Conservation (phyloP, 805 yeast genomes). For the Spencermartinsiella europaea region DNA sequence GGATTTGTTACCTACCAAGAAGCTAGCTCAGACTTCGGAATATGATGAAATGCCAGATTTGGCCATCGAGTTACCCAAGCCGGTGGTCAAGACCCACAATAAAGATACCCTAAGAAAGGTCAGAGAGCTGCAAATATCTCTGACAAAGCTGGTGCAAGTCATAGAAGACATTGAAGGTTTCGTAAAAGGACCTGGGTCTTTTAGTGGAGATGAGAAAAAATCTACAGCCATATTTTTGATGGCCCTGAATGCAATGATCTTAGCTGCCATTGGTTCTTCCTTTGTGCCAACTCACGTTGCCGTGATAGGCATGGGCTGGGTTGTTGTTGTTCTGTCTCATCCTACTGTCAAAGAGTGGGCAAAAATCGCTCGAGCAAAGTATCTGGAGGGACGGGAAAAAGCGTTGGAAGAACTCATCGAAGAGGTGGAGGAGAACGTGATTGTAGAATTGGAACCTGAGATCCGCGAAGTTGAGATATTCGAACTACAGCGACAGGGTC, state of each 20-base stretch:
- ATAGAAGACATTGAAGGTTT: conserved; percentile 50
- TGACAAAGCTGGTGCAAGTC: conserved; percentile 33
- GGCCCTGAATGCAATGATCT: conserved; percentile 8
- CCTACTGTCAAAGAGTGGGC: conserved; percentile 43
- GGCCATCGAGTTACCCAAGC: neutral
- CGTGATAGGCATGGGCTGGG: conserved; percentile 58
- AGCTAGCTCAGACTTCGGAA: neutral
- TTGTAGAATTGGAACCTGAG: conserved; percentile 63
- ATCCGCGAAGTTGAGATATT: conserved; percentile 63
- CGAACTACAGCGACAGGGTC: conserved; percentile 65
- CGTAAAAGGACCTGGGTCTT: conserved; percentile 60
- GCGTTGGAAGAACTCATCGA: conserved; percentile 33
- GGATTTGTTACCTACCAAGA: conserved; percentile 24
- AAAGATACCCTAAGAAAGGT: conserved; percentile 6
- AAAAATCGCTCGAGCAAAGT: conserved; percentile 23
- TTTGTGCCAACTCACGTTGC: conserved; percentile 55
- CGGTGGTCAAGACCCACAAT: neutral
- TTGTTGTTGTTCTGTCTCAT: conserved; percentile 46
- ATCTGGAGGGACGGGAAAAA: conserved; percentile 25
- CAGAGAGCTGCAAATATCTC: conserved; percentile 11
- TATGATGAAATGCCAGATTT: neutral
- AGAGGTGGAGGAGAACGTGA: conserved; percentile 40
- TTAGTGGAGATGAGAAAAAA: conserved; percentile 54
- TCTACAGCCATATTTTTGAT: conserved; percentile 56
- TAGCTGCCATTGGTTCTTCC: conserved; percentile 39